Evolutionary conservation across 768 basidiomycete species (phyloP).

Genomic region (Cystobasidium ongulense): DNA sequence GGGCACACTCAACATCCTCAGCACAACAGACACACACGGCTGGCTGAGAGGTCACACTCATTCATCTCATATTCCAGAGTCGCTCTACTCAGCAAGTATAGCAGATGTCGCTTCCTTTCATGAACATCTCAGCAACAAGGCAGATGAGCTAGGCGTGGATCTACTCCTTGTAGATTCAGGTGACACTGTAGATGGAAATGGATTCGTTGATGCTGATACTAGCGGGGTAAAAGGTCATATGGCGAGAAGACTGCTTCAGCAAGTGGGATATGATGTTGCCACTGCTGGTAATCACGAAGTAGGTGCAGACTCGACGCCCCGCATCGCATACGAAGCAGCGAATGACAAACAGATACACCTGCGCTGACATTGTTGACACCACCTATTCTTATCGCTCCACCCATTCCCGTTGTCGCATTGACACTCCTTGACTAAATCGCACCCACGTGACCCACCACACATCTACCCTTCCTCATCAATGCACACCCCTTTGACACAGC

Average conservation of each 20-base stretch:
- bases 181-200: conserved; percentile 53
- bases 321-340: too few relatives aligned
- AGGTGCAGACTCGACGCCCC: conserved; percentile 45
- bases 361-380: too few relatives aligned
- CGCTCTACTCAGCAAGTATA: conserved; percentile 7
- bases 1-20: conserved; percentile 82
- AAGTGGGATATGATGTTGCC: conserved; percentile 71
- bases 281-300: conserved; percentile 79
- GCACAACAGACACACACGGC: conserved; percentile 74
- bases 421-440: conserved; percentile 49
- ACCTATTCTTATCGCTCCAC: too few relatives aligned
- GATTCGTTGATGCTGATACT: conserved; percentile 67
- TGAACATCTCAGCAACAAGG: conserved; percentile 67
- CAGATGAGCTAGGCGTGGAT: conserved; percentile 67
- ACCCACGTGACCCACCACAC: conserved; percentile 56
- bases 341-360: too few relatives aligned
- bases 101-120: conserved; percentile 88
- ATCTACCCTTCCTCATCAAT: conserved; percentile 51
- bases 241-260: conserved; percentile 52
- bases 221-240: conserved; percentile 65
- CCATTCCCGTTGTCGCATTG: too few relatives aligned
- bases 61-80: conserved; percentile 17
- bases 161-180: conserved; percentile 66
- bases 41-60: conserved; percentile 29
- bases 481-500: not conserved